A percentile compares a stretch with the other conserved stretches of the same genome.
These are phyloP conservation scores for Neurospora sp. DNA, from an alignment of 495 filamentous ascomycete species.

Conservation along the genomic window DNA sequence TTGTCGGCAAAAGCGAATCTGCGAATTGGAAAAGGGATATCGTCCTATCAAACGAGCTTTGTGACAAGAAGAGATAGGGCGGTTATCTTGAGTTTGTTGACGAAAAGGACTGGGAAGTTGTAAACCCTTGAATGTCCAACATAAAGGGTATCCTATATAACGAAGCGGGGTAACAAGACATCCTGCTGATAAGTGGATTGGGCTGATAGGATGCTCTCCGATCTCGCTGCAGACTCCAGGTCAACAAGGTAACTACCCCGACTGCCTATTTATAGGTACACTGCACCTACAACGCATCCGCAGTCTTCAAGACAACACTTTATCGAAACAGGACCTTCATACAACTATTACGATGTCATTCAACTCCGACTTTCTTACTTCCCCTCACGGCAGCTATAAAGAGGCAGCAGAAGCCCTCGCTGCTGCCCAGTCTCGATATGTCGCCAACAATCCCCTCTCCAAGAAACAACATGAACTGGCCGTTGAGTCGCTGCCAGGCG, in stretches of 20 bases:
- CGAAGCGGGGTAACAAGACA: not conserved
- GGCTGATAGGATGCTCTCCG: not conserved
- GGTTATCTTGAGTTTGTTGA: no score
- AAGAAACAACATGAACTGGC: constrained; percentile 28
- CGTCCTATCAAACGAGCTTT: no score
- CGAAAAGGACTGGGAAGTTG: no score
- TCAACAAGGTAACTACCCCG: not conserved
- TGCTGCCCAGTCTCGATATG: constrained; percentile 23
- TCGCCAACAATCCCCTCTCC: constrained; percentile 26
- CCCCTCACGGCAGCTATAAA: not conserved
- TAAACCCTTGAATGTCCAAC: no score
- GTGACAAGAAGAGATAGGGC: no score
- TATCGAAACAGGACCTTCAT: not conserved
- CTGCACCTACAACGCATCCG: no score
- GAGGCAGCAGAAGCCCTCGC: constrained; percentile 14
- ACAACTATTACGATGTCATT: not conserved
- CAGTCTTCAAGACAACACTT: no score
- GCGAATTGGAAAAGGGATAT: no score
- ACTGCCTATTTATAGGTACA: not conserved
- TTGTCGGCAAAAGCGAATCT: no score
- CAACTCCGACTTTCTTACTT: not conserved
- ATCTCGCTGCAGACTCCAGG: not conserved
- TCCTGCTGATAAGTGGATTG: not conserved
- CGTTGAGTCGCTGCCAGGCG: constrained; percentile 40
- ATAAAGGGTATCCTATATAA: no score